phyloP scores from a whole-genome alignment of 768 basidiomycete species.

The Podaxis sp. region DNA sequence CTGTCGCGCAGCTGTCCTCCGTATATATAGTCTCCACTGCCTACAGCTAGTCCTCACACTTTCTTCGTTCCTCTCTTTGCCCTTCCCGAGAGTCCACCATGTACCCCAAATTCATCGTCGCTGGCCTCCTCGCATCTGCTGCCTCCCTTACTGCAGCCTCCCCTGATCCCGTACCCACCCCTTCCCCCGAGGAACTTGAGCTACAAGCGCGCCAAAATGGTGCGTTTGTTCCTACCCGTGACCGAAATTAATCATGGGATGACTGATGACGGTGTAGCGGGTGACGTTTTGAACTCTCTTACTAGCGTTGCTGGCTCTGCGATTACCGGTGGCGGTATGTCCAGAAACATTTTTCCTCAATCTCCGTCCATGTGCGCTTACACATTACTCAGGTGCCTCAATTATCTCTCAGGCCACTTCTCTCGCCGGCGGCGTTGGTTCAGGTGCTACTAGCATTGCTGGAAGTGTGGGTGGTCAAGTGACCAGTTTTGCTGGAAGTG shows the following conservation, averaged over 20 bases:
- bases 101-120: conserved; percentile 34
- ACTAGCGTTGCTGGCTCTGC: conserved; percentile 13
- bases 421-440: conserved; percentile 13
- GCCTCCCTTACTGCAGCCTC: conserved; percentile 31
- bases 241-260: neutral
- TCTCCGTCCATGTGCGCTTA: neutral
- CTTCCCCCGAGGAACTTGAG: conserved; percentile 15
- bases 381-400: conserved; percentile 26
- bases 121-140: conserved; percentile 31
- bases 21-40: conserved; percentile 3
- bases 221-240: neutral
- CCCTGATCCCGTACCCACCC: conserved; percentile 21
- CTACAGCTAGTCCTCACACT: conserved; percentile 14
- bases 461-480: conserved; percentile 24
- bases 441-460: neutral
- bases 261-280: conserved; percentile 18
- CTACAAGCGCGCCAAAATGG: conserved; percentile 40
- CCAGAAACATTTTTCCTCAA: neutral
- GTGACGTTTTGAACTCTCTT: conserved; percentile 6
- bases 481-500: conserved; percentile 20
- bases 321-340: conserved; percentile 26
- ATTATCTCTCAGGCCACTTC: conserved; percentile 32
- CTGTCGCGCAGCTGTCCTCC: neutral
- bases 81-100: conserved; percentile 23
- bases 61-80: conserved; percentile 15